These are phyloP conservation scores for Dioszegia crocea DNA, from an alignment of 768 basidiomycete genomes.

Conservation along the genomic window DNA sequence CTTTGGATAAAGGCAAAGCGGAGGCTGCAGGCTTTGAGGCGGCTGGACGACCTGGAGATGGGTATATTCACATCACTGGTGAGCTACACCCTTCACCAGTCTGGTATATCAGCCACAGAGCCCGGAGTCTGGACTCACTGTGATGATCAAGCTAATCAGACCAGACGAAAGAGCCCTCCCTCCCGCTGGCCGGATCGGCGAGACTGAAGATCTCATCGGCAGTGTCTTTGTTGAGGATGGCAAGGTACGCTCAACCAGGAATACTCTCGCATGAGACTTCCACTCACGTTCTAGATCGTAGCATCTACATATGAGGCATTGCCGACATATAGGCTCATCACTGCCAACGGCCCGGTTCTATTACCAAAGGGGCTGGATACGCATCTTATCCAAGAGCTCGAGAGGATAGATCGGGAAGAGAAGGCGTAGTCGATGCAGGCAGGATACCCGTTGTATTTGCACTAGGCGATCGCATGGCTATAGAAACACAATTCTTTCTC, in stretches of 20 bases:
- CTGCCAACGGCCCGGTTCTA: conserved; percentile 40
- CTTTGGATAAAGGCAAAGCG: conserved; percentile 22
- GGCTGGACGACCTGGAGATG: conserved; percentile 38
- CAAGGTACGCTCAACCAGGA: conserved; percentile 28
- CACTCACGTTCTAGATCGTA: conserved; percentile 27
- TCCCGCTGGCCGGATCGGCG: conserved; percentile 47
- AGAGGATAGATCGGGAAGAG: conserved; percentile 30
- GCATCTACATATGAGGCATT: conserved; percentile 45
- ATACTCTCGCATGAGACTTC: not conserved
- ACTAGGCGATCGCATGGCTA: too few relatives aligned
- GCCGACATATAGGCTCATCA: conserved; percentile 45
- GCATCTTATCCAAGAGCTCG: conserved; percentile 32
- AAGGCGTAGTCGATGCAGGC: conserved; percentile 3
- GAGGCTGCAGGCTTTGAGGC: conserved; percentile 42
- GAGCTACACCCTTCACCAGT: conserved; percentile 4
- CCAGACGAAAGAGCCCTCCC: conserved; percentile 45
- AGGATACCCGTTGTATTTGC: too few relatives aligned
- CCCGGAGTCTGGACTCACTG: too few relatives aligned
- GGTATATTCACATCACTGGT: conserved; percentile 49
- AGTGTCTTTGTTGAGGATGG: conserved; percentile 46
- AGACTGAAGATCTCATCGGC: conserved; percentile 48
- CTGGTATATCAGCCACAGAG: not conserved
- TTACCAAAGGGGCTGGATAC: conserved; percentile 44
- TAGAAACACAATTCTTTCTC: too few relatives aligned
- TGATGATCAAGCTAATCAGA: not conserved